Evolutionary conservation across 2,329 filamentous ascomycete genomes (phyloP), one percentile per base, ranked within the genome.

Genomic region (Trichophyton schoenleinii): DNA sequence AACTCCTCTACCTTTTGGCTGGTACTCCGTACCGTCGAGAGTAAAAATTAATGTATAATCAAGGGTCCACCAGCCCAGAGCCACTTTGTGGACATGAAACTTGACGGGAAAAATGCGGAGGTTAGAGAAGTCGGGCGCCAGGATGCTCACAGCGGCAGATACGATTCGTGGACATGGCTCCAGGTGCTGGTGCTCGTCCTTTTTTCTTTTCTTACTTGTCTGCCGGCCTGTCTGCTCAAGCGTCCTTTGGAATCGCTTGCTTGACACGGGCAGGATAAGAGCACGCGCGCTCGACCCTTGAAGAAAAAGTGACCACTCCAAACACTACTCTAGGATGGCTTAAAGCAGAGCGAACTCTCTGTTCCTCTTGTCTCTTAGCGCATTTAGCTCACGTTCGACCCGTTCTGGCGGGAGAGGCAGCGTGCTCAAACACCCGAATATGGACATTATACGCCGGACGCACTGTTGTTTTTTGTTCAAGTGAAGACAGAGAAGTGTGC

Each of bases 31-130:
- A 28, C 46, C 46, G 31, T 38, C 8, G 34, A 36, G 34, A 36
- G 34, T 36, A 36, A 18, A 18, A 18, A 18, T 18, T 18, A 13
- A 38, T 38, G 34, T 38, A 38, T 38, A 38, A 3, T 38, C 41
- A n/a, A 44, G 31, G 55, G 55, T 58, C 31, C 55, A 58, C 55
- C 31, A 13, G 55, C 31, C 55, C 7, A 38, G 31, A 41, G 55
- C 55, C 55, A 41, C 34, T 38, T 48, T 48, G 34, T 58, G 55
- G 55, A 58, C 31, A 20, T 58, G 38, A 58, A 58, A 53, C 49
- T 58, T 22, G 55, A 58, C 55, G 55, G 55, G 55, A 58, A 58
- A 58, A 58, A 58, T 58, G 55, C 55, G 55, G 55, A 58, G 55
- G 55, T 58, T 53, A 53, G 49, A 53, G 15, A 44, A 15, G 22